A percentile compares a stretch with the other conserved stretches of the same genome.
Evolutionary conservation across 2,329 filamentous ascomycete genomes (phyloP).

Genomic region (Pestalotiopsis sp.): DNA sequence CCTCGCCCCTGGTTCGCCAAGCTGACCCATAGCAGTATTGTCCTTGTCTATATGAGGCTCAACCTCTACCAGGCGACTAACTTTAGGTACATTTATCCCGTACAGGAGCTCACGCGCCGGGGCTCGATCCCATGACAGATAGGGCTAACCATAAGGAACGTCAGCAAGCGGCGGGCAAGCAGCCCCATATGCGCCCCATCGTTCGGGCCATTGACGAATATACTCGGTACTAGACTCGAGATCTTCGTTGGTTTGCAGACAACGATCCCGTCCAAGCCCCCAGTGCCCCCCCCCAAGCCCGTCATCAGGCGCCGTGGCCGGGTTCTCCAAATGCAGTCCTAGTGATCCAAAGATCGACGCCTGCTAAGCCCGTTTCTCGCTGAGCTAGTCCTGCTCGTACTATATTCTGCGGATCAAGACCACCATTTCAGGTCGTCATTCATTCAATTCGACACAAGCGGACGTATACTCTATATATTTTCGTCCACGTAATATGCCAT

Average conservation of each 20-base stretch:
- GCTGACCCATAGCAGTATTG: not conserved
- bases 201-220: not conserved
- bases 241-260: not conserved
- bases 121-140: too few species aligned
- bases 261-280: not conserved
- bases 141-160: too few species aligned
- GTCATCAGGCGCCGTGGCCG: not conserved
- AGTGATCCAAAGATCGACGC: not conserved
- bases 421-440: not conserved
- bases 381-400: not conserved
- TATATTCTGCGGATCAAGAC: not conserved
- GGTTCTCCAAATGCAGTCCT: not conserved
- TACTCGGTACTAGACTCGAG: not conserved
- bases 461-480: not conserved
- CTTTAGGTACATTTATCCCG: not conserved
- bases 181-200: too few species aligned
- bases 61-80: not conserved
- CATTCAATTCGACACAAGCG: conserved; percentile 1
- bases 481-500: not conserved
- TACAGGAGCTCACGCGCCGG: too few species aligned
- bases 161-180: too few species aligned
- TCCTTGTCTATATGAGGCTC: conserved; percentile 5
- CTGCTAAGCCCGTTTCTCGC: not conserved
- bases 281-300: too few species aligned
- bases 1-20: not conserved